Evolutionary conservation across 768 basidiomycete species (phyloP).

Genomic region (Omphalotus guepiniiformis): DNA sequence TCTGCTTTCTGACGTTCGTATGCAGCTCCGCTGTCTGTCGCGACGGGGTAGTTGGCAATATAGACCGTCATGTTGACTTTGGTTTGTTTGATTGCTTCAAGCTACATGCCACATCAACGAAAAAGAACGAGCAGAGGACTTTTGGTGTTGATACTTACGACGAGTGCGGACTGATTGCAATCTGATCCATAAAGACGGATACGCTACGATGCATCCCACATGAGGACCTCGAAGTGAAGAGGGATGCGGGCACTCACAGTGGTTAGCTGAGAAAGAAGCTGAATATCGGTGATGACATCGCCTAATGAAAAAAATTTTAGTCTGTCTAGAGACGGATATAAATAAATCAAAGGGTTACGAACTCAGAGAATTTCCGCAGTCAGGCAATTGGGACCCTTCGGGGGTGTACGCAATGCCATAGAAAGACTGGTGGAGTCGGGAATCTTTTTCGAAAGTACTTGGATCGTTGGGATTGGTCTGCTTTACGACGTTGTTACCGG

Average conservation of each 20-base stretch:
- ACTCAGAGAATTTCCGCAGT: constrained; percentile 54
- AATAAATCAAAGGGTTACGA: constrained; percentile 41
- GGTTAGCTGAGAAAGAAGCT: constrained; percentile 86
- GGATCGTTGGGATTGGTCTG: constrained; percentile 50
- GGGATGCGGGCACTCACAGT: constrained; percentile 26
- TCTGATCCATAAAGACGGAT: constrained; percentile 85
- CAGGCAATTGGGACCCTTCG: constrained; percentile 59
- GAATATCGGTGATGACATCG: constrained; percentile 6
- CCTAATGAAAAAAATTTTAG: constrained; percentile 14
- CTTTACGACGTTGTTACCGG: not conserved
- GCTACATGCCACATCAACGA: constrained; percentile 29
- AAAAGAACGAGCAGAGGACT: not conserved
- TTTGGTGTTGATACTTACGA: constrained; percentile 37
- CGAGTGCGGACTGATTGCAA: constrained; percentile 77
- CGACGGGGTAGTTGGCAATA: constrained; percentile 63
- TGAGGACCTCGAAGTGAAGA: not conserved
- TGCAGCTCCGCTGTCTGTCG: constrained; percentile 55
- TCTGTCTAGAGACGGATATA: not conserved
- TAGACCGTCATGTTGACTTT: constrained; percentile 83
- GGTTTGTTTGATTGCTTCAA: constrained; percentile 87
- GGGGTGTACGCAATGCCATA: constrained; percentile 89
- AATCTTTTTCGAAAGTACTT: constrained; percentile 68
- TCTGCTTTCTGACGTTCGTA: constrained; percentile 68
- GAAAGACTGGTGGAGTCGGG: constrained; percentile 66
- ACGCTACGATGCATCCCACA: constrained; percentile 23